Evolutionary conservation across 805 yeast species (phyloP).

Genomic region (Ogataea pini): DNA sequence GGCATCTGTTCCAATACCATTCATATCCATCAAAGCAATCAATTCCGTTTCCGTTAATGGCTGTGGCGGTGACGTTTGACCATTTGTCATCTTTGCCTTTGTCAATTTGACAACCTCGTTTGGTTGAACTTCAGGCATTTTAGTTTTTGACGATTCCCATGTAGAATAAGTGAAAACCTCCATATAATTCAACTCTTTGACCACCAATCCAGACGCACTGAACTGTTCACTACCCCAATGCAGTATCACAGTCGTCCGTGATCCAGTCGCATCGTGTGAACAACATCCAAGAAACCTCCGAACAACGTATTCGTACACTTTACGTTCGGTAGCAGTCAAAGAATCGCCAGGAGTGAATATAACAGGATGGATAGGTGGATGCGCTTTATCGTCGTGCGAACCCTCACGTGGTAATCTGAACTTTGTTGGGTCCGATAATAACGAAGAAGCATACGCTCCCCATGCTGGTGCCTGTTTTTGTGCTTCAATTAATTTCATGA

Average conservation of each 20-base stretch:
- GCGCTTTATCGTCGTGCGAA: slow-evolving; percentile 87
- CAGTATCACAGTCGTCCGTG: slow-evolving; percentile 57
- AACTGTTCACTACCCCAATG: slow-evolving; percentile 82
- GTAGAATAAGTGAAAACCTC: slow-evolving; percentile 77
- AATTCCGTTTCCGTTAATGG: slow-evolving; percentile 90
- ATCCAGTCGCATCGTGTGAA: slow-evolving; percentile 86
- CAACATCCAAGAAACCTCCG: slow-evolving; percentile 90
- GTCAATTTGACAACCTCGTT: slow-evolving; percentile 59
- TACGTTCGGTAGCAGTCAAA: slow-evolving; percentile 52
- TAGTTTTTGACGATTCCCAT: slow-evolving; percentile 65
- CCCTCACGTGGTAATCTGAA: slow-evolving; percentile 78
- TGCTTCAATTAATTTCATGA: slow-evolving; percentile 56
- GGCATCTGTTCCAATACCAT: slow-evolving; percentile 98
- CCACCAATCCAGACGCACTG: slow-evolving; percentile 70
- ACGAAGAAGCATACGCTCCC: slow-evolving; percentile 66
- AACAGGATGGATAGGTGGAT: slow-evolving; percentile 97
- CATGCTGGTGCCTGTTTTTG: slow-evolving; percentile 60
- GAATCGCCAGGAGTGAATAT: slow-evolving; percentile 29
- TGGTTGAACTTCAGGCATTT: slow-evolving; percentile 61
- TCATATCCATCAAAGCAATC: slow-evolving; percentile 91
- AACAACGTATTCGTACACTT: slow-evolving; percentile 83
- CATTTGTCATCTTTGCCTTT: slow-evolving; percentile 62
- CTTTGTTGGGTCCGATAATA: slow-evolving; percentile 43
- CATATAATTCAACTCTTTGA: slow-evolving; percentile 71
- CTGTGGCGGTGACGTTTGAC: slow-evolving; percentile 78